Conservation (phyloP, 2,329 filamentous ascomycete genomes). For the Colletotrichum destructivum region DNA sequence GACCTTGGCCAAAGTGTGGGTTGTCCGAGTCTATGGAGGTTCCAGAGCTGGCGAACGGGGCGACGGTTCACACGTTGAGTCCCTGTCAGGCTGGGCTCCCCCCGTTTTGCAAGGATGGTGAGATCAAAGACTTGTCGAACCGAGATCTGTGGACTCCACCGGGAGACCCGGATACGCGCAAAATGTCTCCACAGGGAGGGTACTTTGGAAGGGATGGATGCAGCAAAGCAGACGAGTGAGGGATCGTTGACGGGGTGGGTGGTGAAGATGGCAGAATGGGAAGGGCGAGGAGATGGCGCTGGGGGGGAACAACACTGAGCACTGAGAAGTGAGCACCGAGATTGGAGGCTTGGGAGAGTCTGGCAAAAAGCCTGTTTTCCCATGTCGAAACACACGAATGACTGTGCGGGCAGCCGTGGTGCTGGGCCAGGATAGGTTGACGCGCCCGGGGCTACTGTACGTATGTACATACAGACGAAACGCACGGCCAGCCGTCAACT, state of each 20-base stretch:
- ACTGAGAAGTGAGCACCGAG: background rate
- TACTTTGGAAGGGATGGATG: too few species aligned
- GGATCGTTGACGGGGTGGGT: slow-evolving; percentile 8
- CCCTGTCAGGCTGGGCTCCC: slow-evolving; percentile 19
- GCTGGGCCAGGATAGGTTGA: slow-evolving; percentile 20
- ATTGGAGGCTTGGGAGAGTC: slow-evolving; percentile 32
- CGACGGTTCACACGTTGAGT: slow-evolving; percentile 31
- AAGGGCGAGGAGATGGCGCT: slow-evolving; percentile 31
- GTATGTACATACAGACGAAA: slow-evolving; percentile 24
- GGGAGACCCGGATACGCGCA: slow-evolving; percentile 34
- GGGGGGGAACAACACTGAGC: background rate
- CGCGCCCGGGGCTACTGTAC: slow-evolving; percentile 8
- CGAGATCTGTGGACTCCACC: slow-evolving; percentile 38
- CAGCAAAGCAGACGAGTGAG: slow-evolving; percentile 24
- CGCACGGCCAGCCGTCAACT: slow-evolving; percentile 38
- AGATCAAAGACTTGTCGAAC: slow-evolving; percentile 33
- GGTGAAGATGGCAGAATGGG: slow-evolving; percentile 36
- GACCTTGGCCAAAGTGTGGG: slow-evolving; percentile 20
- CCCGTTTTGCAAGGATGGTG: slow-evolving; percentile 31
- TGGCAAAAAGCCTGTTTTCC: slow-evolving; percentile 36
- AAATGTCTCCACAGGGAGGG: slow-evolving; percentile 31
- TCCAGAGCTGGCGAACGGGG: slow-evolving; percentile 39
- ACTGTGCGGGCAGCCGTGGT: slow-evolving; percentile 32
- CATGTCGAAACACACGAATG: slow-evolving; percentile 26
- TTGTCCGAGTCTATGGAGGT: slow-evolving; percentile 13